Percentiles rank a stretch among this genome's conserved stretches.
Evolutionary conservation across 768 basidiomycete species (phyloP).

Genomic region (Mycena vulgaris): DNA sequence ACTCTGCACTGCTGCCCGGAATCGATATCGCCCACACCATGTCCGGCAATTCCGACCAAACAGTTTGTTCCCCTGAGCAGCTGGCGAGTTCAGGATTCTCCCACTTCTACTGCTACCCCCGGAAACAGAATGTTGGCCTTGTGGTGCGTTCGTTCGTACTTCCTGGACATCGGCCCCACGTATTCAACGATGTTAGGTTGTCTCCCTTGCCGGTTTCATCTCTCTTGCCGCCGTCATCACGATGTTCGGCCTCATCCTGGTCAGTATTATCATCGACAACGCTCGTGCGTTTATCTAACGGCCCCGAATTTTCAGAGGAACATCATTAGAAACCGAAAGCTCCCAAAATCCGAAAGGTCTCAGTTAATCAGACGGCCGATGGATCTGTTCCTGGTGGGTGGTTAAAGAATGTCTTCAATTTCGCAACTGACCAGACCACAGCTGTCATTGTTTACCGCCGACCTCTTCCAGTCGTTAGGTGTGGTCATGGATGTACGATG

Average conservation of each 20-base stretch:
- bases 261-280: neutral
- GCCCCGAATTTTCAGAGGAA: neutral
- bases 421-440: neutral
- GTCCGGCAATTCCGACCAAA: neutral
- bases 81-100: neutral
- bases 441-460: conserved; percentile 29
- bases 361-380: conserved; percentile 6
- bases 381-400: conserved; percentile 19
- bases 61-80: conserved; percentile 12
- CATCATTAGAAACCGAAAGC: neutral
- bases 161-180: neutral
- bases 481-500: conserved; percentile 24
- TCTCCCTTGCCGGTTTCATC: neutral
- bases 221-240: conserved; percentile 6
- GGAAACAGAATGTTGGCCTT: conserved; percentile 21
- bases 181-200: conserved; percentile 1
- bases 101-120: conserved; percentile 22
- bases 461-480: conserved; percentile 24
- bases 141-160: neutral
- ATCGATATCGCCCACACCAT: neutral
- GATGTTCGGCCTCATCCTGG: conserved; percentile 9
- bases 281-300: neutral
- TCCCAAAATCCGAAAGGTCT: neutral
- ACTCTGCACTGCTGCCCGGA: neutral
- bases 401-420: too few relatives aligned